A percentile compares a stretch with the other conserved stretches of the same genome.
Evolutionary conservation across 2,329 filamentous ascomycete genomes (phyloP).

Genomic region (Raffaelea albimanens): DNA sequence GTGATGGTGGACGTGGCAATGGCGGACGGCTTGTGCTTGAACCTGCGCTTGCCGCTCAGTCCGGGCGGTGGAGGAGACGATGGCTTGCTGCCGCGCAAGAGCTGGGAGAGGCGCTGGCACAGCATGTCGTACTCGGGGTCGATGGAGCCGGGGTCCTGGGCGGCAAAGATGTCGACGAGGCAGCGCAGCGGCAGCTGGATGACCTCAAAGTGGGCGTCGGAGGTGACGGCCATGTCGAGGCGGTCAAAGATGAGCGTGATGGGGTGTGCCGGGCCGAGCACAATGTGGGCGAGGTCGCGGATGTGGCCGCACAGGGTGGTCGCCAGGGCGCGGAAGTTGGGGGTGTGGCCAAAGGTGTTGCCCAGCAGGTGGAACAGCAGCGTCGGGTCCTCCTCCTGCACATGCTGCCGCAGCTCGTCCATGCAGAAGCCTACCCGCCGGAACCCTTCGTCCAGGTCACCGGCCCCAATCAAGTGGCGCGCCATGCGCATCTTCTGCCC

Average conservation of each 20-base stretch:
- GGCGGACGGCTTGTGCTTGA: neutral
- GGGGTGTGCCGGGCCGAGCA: conserved; percentile 10
- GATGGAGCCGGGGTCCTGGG: neutral
- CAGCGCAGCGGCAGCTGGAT: conserved; percentile 5
- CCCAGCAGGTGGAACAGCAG: conserved; percentile 15
- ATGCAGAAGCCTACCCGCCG: conserved; percentile 13
- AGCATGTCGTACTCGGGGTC: neutral
- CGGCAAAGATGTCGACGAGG: conserved; percentile 6
- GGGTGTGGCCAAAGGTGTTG: conserved; percentile 8
- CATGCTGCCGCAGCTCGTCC: conserved; percentile 15
- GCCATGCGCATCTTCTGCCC: conserved; percentile 13
- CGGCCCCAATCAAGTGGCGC: conserved; percentile 12
- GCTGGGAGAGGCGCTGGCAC: conserved; percentile 1
- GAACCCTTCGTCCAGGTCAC: conserved; percentile 12
- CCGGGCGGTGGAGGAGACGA: neutral
- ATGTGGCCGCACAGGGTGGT: conserved; percentile 7
- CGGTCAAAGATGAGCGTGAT: conserved; percentile 6
- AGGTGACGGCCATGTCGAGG: neutral
- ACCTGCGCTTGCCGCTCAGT: neutral
- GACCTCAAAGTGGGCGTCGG: conserved; percentile 6
- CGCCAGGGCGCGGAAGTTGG: conserved; percentile 4
- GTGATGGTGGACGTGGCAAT: no score
- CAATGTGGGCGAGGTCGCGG: conserved; percentile 6
- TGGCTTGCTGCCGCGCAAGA: neutral
- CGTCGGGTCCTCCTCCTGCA: conserved; percentile 16